Base-by-base conservation (phyloP, 2,329 filamentous ascomycete genomes). In the Penicillium sp. region DNA sequence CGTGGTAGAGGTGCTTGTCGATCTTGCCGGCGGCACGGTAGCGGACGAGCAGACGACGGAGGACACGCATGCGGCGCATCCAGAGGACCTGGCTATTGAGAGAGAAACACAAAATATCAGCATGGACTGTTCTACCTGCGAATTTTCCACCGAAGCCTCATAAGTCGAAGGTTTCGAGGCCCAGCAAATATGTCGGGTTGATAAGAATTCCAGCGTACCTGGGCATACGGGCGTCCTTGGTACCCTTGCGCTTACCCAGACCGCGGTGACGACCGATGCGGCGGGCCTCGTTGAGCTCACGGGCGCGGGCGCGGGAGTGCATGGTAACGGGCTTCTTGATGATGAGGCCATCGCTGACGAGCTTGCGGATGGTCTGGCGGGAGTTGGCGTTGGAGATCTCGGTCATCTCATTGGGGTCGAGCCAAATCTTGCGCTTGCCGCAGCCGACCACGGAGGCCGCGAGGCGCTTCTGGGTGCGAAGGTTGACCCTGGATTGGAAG, bases 171-270 rank as follows among this genome's bases (percentile, higher is more conserved):
- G 14, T 8, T 38, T 52, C 50, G 50, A 15, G 6, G 25, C 20
- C 43, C 43, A 34, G 43, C 25, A 31, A 34, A 50, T 22, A 34
- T 8, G n/a, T 20, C 31, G 48, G 31, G n/a, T 34, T 34, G 17
- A 48, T 43, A 25, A 15, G 20, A 22, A 22, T 43, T 41, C 39
- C 51, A 67, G 63, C 90, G 80, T 90, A 95, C 91, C 89, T 90
- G 79, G 94, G 94, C 95, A 99, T 99, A 89, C 95, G 92, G 80
- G 95, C 94, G 81, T 99, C 94, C 81, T 91, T 91, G 78, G 96
- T 98, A 97, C 95, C 96, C 94, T 99, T 99, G 84, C 95, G 92
- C 92, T 99, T 99, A 91, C 95, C 95, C 86, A 96, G 96, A 81
- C 95, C 95, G 83, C 95, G 90, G 88, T 99, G 95, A 84, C 95